phyloP scores from a whole-genome alignment of 2,329 filamentous ascomycete species.

The Fusarium sp. region DNA sequence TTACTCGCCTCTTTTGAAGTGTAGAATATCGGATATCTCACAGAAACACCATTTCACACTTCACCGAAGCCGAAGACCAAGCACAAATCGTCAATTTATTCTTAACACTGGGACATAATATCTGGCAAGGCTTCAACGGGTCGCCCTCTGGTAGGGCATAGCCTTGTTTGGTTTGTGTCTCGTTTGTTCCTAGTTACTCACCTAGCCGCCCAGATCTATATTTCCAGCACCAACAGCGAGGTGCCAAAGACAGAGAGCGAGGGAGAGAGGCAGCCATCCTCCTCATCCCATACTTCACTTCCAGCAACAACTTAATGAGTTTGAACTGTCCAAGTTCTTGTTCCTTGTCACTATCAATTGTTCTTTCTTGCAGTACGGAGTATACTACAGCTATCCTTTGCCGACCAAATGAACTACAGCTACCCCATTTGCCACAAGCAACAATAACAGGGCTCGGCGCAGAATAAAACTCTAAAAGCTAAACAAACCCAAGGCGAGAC shows the following conservation, averaged over 20 bases:
- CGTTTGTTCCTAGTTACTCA: neutral
- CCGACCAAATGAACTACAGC: no score
- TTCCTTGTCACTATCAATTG: constrained; percentile 8
- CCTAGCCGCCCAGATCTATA: constrained; percentile 3
- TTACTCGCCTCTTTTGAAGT: neutral
- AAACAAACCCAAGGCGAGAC: constrained; percentile 18
- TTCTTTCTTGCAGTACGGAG: neutral
- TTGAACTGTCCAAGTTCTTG: neutral
- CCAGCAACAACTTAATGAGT: neutral
- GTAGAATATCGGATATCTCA: neutral
- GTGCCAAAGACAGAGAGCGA: neutral
- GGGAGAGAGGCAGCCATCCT: neutral
- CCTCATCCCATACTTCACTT: neutral
- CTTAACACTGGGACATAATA: neutral
- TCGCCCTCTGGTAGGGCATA: neutral
- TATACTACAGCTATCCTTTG: no score
- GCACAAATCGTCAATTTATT: neutral
- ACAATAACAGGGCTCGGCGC: constrained; percentile 26
- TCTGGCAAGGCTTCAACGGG: neutral
- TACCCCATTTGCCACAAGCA: constrained; percentile 30
- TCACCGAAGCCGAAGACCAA: neutral
- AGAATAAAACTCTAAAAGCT: constrained; percentile 2
- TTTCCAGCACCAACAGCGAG: neutral
- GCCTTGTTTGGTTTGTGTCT: neutral
- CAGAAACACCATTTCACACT: neutral